phyloP scores from a whole-genome alignment of 2,329 filamentous ascomycete genomes.

The Fusarium phyllophilum region DNA sequence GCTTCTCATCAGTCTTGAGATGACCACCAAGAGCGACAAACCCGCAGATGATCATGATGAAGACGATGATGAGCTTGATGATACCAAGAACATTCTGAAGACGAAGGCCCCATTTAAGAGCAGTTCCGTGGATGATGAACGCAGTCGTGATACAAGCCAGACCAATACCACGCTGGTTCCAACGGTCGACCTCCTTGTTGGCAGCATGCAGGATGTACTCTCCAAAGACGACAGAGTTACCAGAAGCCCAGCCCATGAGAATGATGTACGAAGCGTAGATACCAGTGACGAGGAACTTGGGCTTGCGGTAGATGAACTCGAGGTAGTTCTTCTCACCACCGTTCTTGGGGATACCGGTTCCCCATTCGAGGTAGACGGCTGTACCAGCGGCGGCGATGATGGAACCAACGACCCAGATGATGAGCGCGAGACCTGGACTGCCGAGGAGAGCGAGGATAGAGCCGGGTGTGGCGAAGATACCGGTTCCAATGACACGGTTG shows the following conservation, averaged over 20 bases:
- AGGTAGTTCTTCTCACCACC: slow-evolving; percentile 76
- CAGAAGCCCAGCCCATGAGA: slow-evolving; percentile 72
- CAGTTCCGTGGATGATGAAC: slow-evolving; percentile 72
- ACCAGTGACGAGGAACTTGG: slow-evolving; percentile 69
- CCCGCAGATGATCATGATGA: slow-evolving; percentile 72
- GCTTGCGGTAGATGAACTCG: slow-evolving; percentile 70
- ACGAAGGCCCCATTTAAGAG: slow-evolving; percentile 72
- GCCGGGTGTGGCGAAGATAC: slow-evolving; percentile 72
- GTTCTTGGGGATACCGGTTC: slow-evolving; percentile 71
- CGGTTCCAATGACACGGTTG: slow-evolving; percentile 73
- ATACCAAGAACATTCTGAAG: slow-evolving; percentile 73
- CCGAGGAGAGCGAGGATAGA: slow-evolving; percentile 67
- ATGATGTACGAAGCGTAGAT: slow-evolving; percentile 71
- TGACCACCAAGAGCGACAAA: slow-evolving; percentile 71
- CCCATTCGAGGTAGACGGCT: slow-evolving; percentile 73
- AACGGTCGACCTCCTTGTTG: slow-evolving; percentile 68
- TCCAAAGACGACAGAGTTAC: slow-evolving; percentile 75
- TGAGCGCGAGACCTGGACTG: slow-evolving; percentile 69
- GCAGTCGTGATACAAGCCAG: slow-evolving; percentile 73
- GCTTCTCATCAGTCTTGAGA: slow-evolving; percentile 66
- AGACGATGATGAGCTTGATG: slow-evolving; percentile 72
- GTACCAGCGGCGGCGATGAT: slow-evolving; percentile 70
- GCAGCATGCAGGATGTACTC: slow-evolving; percentile 76
- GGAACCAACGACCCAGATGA: slow-evolving; percentile 72
- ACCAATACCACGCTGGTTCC: slow-evolving; percentile 74